These are phyloP conservation scores for Melampsora larici-populina DNA, from an alignment of 1,284 basidiomycete genomes.

Conservation along the genomic window DNA sequence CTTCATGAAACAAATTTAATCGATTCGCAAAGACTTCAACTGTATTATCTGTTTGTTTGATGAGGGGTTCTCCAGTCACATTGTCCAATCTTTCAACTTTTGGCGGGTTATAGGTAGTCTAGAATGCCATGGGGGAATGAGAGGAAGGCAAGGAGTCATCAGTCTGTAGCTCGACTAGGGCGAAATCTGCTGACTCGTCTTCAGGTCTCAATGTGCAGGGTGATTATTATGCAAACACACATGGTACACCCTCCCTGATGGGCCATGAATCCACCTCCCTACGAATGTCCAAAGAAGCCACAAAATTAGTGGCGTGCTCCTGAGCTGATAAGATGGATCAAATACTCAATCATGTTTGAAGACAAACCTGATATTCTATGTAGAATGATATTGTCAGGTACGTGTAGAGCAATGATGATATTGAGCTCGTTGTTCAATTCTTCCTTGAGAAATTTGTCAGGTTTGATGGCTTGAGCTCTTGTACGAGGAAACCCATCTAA, in stretches of 20 bases:
- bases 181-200: no score
- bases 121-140: not conserved
- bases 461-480: conserved; percentile 75
- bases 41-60: conserved; percentile 86
- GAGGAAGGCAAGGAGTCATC: no score
- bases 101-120: conserved; percentile 67
- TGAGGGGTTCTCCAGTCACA: conserved; percentile 82
- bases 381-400: conserved; percentile 84
- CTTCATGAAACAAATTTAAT: conserved; percentile 75
- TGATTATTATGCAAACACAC: conserved; percentile 57
- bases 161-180: no score
- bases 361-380: conserved; percentile 69
- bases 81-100: conserved; percentile 83
- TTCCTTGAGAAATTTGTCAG: conserved; percentile 61
- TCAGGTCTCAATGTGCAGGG: no score
- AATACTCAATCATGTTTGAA: not conserved
- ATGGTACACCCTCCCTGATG: conserved; percentile 92
- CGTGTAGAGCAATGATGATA: conserved; percentile 84
- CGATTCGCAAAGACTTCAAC: conserved; percentile 73
- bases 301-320: no score
- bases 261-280: conserved; percentile 89
- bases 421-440: conserved; percentile 60
- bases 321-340: no score
- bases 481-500: conserved; percentile 96
- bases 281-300: not conserved